phyloP scores from a whole-genome alignment of 306 rosid genomes.

The Casuarina equisetifolia region DNA sequence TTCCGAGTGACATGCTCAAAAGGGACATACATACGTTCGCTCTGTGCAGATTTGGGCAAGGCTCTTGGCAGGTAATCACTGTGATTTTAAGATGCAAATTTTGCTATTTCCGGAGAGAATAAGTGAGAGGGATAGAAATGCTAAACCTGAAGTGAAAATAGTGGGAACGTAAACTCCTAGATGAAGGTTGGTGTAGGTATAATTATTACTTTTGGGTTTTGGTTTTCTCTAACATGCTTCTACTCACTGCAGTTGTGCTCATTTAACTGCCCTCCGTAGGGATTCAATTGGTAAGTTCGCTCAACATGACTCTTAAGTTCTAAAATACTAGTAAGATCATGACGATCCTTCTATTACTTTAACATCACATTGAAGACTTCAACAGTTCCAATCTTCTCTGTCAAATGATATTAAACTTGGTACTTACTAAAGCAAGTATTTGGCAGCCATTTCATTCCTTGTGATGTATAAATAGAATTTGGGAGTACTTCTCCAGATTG shows the following conservation, averaged over 20 bases:
- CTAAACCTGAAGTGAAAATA: slow-evolving; percentile 7
- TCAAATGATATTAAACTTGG: background rate
- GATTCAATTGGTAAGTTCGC: slow-evolving; percentile 78
- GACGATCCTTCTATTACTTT: background rate
- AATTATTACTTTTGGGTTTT: slow-evolving; percentile 16
- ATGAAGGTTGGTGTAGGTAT: slow-evolving; percentile 16
- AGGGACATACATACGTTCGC: slow-evolving; percentile 90
- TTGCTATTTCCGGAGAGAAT: background rate
- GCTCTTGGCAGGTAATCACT: slow-evolving; percentile 81
- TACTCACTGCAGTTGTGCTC: slow-evolving; percentile 72
- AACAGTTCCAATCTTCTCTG: background rate
- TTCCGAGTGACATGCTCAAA: slow-evolving; percentile 88
- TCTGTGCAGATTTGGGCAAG: slow-evolving; percentile 93
- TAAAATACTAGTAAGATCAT: background rate
- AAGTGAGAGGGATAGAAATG: background rate
- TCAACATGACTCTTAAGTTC: slow-evolving; percentile 18
- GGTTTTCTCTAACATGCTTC: slow-evolving; percentile 1
- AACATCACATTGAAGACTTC: background rate
- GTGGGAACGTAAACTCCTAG: slow-evolving; percentile 12
- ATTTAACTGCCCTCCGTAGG: slow-evolving; percentile 90
- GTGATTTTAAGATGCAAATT: background rate
- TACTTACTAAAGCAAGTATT: background rate
- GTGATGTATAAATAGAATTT: background rate
- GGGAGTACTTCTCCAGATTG: background rate
- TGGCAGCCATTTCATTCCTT: background rate